phyloP scores from a whole-genome alignment of 352 stramenopile genomes.

The Phytophthora ohioensis region DNA sequence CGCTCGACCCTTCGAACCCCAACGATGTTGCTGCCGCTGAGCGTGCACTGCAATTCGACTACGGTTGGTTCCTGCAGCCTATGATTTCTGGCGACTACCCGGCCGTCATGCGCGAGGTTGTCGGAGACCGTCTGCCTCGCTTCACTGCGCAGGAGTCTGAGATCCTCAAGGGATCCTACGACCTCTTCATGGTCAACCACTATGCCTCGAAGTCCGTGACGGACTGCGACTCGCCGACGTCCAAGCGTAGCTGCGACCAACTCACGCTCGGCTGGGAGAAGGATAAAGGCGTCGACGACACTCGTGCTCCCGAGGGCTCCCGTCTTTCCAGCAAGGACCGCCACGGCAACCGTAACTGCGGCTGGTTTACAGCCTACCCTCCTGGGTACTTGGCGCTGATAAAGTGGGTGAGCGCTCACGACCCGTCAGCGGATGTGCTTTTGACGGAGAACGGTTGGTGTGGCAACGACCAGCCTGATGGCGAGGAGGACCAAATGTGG shows the following conservation, averaged over 20 bases:
- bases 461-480: constrained; percentile 52
- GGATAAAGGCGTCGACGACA: constrained; percentile 60
- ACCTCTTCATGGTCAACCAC: constrained; percentile 97
- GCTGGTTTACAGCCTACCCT: constrained; percentile 55
- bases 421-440: constrained; percentile 42
- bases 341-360: constrained; percentile 51
- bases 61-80: constrained; percentile 93
- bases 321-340: constrained; percentile 50
- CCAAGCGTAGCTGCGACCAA: constrained; percentile 39
- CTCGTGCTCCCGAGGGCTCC: constrained; percentile 62
- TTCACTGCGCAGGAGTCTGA: constrained; percentile 85
- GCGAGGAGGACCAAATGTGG: constrained; percentile 55
- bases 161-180: constrained; percentile 81
- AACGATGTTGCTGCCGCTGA: constrained; percentile 69
- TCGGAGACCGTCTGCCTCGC: constrained; percentile 81
- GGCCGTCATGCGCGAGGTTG: constrained; percentile 83
- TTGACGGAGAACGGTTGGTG: constrained; percentile 65
- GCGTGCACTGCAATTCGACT: constrained; percentile 88
- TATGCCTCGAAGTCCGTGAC: constrained; percentile 84
- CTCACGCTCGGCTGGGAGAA: constrained; percentile 51
- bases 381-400: constrained; percentile 55
- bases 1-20: constrained; percentile 71
- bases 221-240: constrained; percentile 54
- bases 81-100: constrained; percentile 94
- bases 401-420: constrained; percentile 48